phyloP scores from a whole-genome alignment of 2,329 filamentous ascomycete genomes.

The Coniochaeta prunicola region DNA sequence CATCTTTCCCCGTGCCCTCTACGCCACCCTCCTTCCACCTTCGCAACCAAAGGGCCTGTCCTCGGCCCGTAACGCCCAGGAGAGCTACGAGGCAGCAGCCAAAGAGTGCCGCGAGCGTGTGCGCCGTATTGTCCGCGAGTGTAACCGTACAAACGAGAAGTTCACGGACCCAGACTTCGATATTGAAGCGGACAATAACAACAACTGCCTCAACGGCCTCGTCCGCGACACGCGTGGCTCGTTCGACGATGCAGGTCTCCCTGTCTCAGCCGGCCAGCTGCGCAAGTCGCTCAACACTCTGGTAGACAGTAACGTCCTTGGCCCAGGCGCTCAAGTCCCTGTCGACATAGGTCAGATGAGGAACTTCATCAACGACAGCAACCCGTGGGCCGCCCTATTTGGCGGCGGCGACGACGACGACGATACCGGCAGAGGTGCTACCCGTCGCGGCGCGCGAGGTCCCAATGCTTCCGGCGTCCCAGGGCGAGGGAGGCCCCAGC shows the following conservation, averaged over 20 bases:
- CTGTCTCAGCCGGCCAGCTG: conserved; percentile 12
- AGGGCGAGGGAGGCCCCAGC: not conserved
- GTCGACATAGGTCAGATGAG: not conserved
- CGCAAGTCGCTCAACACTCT: conserved; percentile 17
- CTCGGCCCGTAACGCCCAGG: conserved; percentile 28
- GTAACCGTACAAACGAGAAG: conserved; percentile 35
- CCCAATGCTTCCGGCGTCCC: not conserved
- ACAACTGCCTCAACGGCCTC: conserved; percentile 29
- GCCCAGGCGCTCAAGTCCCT: not conserved
- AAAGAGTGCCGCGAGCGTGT: conserved; percentile 31
- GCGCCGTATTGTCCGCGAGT: conserved; percentile 30
- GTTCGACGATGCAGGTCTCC: conserved; percentile 2
- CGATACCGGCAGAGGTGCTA: not conserved
- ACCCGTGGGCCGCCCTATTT: conserved; percentile 2
- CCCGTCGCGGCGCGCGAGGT: not conserved
- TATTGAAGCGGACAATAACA: conserved; percentile 27
- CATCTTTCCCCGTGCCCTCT: conserved; percentile 34
- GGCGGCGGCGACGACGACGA: not conserved
- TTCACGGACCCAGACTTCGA: conserved; percentile 38
- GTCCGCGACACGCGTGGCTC: conserved; percentile 6
- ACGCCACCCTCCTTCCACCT: conserved; percentile 22
- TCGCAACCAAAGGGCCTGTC: conserved; percentile 16
- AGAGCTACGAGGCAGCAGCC: conserved; percentile 33
- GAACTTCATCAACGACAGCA: not conserved
- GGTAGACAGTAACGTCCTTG: conserved; percentile 17